Evolutionary conservation across 805 yeast species (phyloP).

Genomic region (Nakazawaea wickerhamii): DNA sequence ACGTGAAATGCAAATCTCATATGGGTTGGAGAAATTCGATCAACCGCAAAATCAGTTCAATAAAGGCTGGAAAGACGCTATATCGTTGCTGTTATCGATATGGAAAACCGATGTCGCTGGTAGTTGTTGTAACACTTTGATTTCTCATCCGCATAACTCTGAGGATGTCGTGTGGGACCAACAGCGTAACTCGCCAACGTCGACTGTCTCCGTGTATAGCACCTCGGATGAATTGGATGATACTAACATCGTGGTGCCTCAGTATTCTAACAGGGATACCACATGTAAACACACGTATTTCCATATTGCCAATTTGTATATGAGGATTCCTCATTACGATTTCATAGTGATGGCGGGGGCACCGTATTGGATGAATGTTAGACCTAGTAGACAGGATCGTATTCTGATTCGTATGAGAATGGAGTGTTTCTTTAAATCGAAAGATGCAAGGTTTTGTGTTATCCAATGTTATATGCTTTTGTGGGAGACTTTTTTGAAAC

Average conservation of each 20-base stretch:
- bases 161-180: neutral
- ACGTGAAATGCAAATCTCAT: constrained; percentile 55
- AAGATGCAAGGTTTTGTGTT: constrained; percentile 46
- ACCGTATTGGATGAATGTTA: constrained; percentile 72
- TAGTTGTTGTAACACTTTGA: constrained; percentile 27
- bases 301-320: constrained; percentile 67
- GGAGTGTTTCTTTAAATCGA: constrained; percentile 43
- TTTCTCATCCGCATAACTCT: neutral
- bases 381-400: constrained; percentile 46
- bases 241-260: constrained; percentile 17
- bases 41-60: constrained; percentile 19
- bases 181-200: constrained; percentile 8
- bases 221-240: constrained; percentile 10
- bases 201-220: constrained; percentile 7
- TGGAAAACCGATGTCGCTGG: constrained; percentile 50
- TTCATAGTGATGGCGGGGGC: constrained; percentile 77
- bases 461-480: constrained; percentile 58
- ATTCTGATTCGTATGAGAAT: constrained; percentile 38
- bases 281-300: constrained; percentile 63
- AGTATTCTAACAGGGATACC: constrained; percentile 32
- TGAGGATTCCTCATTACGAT: constrained; percentile 72
- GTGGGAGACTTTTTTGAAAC: constrained; percentile 56
- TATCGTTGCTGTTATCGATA: constrained; percentile 65
- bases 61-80: constrained; percentile 62
- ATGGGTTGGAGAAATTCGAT: constrained; percentile 35